Percentiles rank a stretch among this genome's conserved stretches.
Evolutionary conservation across 331 rosid species (phyloP).

Genomic region (Arachis monticola): DNA sequence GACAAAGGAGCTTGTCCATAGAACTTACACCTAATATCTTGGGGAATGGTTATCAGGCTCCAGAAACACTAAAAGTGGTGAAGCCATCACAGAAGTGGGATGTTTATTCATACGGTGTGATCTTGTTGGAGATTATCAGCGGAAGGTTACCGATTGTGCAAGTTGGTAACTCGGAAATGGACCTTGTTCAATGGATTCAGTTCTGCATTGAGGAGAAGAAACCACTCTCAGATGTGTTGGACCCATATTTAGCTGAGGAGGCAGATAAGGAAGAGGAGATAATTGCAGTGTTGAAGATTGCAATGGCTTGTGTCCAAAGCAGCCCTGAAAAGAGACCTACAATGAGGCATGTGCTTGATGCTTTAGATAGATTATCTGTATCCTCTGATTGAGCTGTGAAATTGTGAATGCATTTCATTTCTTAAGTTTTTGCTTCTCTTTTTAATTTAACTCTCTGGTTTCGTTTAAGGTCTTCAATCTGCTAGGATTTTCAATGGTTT

Average conservation of each 20-base stretch:
- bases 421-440: conserved; percentile 46
- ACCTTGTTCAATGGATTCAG: conserved; percentile 92
- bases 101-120: conserved; percentile 89
- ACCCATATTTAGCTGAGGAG: conserved; percentile 73
- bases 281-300: conserved; percentile 82
- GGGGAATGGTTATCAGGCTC: conserved; percentile 81
- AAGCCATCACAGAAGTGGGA: conserved; percentile 99
- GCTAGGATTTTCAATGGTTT: conserved; percentile 24
- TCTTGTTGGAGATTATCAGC: conserved; percentile 82
- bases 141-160: conserved; percentile 80
- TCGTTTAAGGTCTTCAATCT: conserved; percentile 28
- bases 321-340: conserved; percentile 91
- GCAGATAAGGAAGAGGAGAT: conserved; percentile 81
- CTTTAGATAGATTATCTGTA: conserved; percentile 67
- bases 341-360: conserved; percentile 84
- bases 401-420: conserved; percentile 46
- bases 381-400: conserved; percentile 53
- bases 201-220: conserved; percentile 94
- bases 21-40: conserved; percentile 51
- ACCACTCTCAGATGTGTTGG: conserved; percentile 82
- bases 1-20: conserved; percentile 62
- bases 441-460: conserved; percentile 17
- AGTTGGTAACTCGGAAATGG: conserved; percentile 83
- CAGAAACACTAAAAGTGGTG: conserved; percentile 79
- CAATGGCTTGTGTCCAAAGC: conserved; percentile 84